These are phyloP conservation scores for Arthrinium puccinioides DNA, from an alignment of 2,329 filamentous ascomycete species.

Conservation along the genomic window DNA sequence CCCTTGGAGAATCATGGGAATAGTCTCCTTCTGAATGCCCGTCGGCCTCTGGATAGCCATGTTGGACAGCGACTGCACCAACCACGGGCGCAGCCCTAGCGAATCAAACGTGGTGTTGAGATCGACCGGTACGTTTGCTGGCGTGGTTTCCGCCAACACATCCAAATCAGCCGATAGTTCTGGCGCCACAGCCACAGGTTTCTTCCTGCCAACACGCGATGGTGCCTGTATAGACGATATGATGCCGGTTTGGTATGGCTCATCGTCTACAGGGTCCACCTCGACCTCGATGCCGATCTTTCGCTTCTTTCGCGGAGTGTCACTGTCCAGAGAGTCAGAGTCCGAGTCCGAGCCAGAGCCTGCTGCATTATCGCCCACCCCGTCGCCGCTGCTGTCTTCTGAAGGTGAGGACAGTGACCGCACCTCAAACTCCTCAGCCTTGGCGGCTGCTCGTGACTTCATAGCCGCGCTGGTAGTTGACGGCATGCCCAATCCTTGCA, in stretches of 20 bases:
- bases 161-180: conserved; percentile 17
- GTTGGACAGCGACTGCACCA: conserved; percentile 68
- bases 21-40: conserved; percentile 85
- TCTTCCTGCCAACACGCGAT: conserved; percentile 42
- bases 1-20: conserved; percentile 85
- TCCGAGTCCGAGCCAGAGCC: conserved; percentile 16
- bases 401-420: background rate
- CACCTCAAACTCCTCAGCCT: background rate
- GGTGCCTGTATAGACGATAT: conserved; percentile 41
- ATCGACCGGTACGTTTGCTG: conserved; percentile 40
- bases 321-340: conserved; percentile 41
- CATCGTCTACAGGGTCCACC: conserved; percentile 25
- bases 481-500: background rate
- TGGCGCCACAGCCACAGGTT: conserved; percentile 9
- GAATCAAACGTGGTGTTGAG: conserved; percentile 61
- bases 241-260: conserved; percentile 24
- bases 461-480: background rate
- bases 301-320: conserved; percentile 27
- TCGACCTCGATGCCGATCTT: conserved; percentile 16
- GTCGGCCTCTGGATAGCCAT: conserved; percentile 84
- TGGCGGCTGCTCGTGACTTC: background rate
- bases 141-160: background rate
- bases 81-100: conserved; percentile 75
- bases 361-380: conserved; percentile 7
- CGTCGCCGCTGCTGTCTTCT: background rate